phyloP scores from a whole-genome alignment of 257 asterid genomes.

The Echites panduratus region DNA sequence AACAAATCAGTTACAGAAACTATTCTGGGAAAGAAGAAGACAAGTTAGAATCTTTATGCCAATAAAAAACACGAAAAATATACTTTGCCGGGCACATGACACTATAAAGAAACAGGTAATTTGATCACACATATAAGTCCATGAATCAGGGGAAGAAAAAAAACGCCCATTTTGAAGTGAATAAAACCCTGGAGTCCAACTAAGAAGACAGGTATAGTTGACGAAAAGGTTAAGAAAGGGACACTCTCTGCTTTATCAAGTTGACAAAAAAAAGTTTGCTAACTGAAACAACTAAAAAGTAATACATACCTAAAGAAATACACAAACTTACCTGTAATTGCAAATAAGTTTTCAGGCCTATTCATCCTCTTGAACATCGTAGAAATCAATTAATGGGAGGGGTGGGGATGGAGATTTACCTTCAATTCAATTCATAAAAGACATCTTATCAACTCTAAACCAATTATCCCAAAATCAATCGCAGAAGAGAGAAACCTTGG shows the following conservation, averaged over 20 bases:
- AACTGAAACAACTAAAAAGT: not conserved
- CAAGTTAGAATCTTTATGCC: not conserved
- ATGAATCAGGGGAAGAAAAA: not conserved
- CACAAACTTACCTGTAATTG: not conserved
- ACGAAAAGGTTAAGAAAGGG: not conserved
- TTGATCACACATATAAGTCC: not conserved
- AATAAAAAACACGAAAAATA: not conserved
- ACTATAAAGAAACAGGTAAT: not conserved
- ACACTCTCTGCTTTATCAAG: not conserved
- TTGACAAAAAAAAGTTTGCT: not conserved
- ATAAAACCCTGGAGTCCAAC: not conserved
- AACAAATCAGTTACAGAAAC: too few species aligned
- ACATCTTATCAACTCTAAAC: slow-evolving; percentile 5
- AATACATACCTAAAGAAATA: not conserved
- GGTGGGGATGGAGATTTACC: slow-evolving; percentile 2
- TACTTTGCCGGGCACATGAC: not conserved
- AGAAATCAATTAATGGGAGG: too few species aligned
- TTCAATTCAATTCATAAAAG: slow-evolving; percentile 8
- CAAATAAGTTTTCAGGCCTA: not conserved
- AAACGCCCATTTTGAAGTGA: not conserved
- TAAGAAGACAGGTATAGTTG: not conserved
- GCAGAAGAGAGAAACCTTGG: too few species aligned
- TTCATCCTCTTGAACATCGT: too few species aligned
- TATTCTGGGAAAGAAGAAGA: not conserved
- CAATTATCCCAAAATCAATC: not conserved